Base-by-base conservation (phyloP, 1,284 basidiomycete species). In the Takashimella koratensis region DNA sequence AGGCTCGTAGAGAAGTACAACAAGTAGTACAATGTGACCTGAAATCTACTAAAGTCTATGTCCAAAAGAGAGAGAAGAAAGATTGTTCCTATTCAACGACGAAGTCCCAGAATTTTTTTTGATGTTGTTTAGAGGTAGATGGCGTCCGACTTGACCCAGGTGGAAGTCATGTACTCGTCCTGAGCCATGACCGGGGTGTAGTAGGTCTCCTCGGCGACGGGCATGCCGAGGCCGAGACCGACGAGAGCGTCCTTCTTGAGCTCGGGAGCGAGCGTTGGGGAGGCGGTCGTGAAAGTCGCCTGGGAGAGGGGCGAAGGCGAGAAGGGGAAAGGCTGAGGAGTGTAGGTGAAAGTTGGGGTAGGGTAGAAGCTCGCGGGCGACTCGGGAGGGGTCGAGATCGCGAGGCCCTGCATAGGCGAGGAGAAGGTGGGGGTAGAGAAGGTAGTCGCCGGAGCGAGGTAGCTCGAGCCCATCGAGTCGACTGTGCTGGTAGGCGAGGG, bases 241-340 rank as follows among this genome's bases (percentile, higher is more conserved):
- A 57, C 56, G 16, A 71, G 58, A 2, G 54, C 51, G 43, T 69
- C 62, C 36, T 60, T 52, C 0, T 57, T 36, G 40, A 70, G 60
- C 23, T 65, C 68, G 12, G 69, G 67, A 24, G 66, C 67, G 16
- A 73, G 62, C 2, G 69, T 73, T 1, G 71, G 71, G 20, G 69
- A 71, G 13, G 58, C 58, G 3, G 52, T 53, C 20, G 49, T 56
- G 51, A 52, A 61, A 5, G 51, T 53, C 39, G 54, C 54, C 41
- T 63, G 58, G 11, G 51, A 53, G 8, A 60, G 51, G 0, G 69
- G 66, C 19, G 67, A 64, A 0, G 64, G 65, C 8, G 68, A 63
- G 59, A 66, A 68, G 43, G 59, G 61, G 52, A 62, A 55, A 2
- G 60, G 60, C 39, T 59, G 58, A 10, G 63, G 62, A 4, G 51